Conservation (phyloP, 75 land plant genomes). For the Selaginella tamariscina region DNA sequence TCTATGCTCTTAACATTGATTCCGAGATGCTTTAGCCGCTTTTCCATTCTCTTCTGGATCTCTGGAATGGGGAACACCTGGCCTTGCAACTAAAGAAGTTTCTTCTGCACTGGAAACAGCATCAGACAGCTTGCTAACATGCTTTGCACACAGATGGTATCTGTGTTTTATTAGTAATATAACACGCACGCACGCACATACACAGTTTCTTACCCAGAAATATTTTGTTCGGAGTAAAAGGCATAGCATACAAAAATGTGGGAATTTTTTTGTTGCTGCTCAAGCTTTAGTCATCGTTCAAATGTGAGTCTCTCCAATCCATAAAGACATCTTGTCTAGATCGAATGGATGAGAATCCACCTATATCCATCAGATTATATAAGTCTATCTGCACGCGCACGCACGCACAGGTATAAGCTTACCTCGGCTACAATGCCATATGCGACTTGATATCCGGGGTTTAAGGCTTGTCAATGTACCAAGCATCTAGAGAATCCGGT, state of each 20-base stretch:
- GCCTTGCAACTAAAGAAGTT: conserved; percentile 90
- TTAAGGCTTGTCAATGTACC: conserved; percentile 65
- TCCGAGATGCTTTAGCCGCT: conserved; percentile 68
- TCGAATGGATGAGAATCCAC: conserved; percentile 85
- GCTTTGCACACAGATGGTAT: no score
- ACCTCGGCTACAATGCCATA: conserved; percentile 96
- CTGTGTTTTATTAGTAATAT: no score
- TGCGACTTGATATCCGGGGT: conserved; percentile 95
- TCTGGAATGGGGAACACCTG: conserved; percentile 71
- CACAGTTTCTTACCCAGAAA: conserved; percentile 35
- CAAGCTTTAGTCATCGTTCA: conserved; percentile 28
- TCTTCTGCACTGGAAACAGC: conserved; percentile 41
- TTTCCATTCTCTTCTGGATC: conserved; percentile 83
- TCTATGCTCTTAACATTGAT: conserved; percentile 83
- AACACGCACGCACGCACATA: neutral
- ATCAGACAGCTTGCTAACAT: no score
- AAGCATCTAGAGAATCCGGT: conserved; percentile 87
- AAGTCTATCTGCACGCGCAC: neutral
- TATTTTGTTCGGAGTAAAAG: conserved; percentile 66
- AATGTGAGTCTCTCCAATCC: conserved; percentile 97
- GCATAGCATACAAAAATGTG: conserved; percentile 96
- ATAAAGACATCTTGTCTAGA: conserved; percentile 91
- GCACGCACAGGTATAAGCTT: neutral
- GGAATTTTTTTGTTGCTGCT: conserved; percentile 54
- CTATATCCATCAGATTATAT: conserved; percentile 2